Base-by-base conservation (phyloP, 169 alveolate genomes). In the Plasmodium reichenowi region DNA sequence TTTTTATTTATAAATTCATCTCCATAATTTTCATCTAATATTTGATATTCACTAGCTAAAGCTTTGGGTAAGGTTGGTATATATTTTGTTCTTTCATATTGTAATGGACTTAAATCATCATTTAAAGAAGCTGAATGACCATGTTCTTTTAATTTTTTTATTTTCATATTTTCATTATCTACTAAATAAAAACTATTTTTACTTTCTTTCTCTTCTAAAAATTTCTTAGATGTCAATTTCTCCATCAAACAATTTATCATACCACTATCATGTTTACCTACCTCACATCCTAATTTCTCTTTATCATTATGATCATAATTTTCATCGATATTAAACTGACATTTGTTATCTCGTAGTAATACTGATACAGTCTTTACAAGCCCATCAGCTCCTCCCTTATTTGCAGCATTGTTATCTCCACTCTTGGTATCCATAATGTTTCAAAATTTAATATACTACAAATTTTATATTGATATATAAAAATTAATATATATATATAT, bases 61-160 rank as follows among this genome's bases (percentile, higher is more conserved):
- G 95, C 91, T 29, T 88, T 76, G 5, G 95, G 95, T 54, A 92
- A 72, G 3, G 92, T 92, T 3, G 95, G 95, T 13, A 50, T 32
- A 85, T 92, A 92, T 56, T 62, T 78, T 64, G 87, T 92, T 47
- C 95, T 68, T 66, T 92, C 95, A 50, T 89, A 76, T 85, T 92
- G 95, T 26, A 92, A 91, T 9, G 95, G 95, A 50, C 95, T 92
- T 15, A 92, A 88, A 78, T 92, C 91, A 60, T 92, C 95, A 88
- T 89, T 89, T 54, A 92, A 70, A 15, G 92, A 92, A 13, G 95
- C 93, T 12, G 95, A 92, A 63, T 92, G 93, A 0, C 92, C 88
- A 71, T 92, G 95, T 48, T 92, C 94, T 60, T 92, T 92, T 83
- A 83, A 62, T 72, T 83, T 83, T 47, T 83, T 71, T 70, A 83